phyloP scores from a whole-genome alignment of 169 alveolate genomes.

The Plasmodium cynomolgi region DNA sequence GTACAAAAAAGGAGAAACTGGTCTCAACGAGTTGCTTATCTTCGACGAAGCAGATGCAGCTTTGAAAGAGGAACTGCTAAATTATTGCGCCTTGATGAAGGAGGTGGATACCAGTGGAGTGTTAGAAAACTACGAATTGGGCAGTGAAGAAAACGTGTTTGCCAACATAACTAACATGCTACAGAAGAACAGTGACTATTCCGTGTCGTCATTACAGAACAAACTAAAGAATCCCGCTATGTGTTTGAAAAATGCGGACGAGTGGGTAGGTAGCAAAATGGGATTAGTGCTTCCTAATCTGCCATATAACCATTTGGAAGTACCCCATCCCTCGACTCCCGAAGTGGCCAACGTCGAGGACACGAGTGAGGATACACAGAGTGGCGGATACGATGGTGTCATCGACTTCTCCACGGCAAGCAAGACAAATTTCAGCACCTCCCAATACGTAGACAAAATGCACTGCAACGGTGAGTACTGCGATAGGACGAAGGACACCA shows the following conservation, averaged over 20 bases:
- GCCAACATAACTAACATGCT: background rate
- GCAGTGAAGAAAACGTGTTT: background rate
- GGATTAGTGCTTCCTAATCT: background rate
- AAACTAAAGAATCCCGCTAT: background rate
- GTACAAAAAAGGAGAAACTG: background rate
- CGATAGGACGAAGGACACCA: conserved; percentile 8
- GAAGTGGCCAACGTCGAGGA: background rate
- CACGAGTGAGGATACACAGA: background rate
- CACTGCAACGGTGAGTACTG: conserved; percentile 14
- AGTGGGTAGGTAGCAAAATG: background rate
- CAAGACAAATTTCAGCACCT: background rate
- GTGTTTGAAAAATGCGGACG: background rate
- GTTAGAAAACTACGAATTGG: background rate
- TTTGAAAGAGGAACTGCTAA: background rate
- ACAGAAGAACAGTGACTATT: background rate
- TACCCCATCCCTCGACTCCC: background rate
- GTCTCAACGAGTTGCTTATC: background rate
- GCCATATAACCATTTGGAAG: background rate
- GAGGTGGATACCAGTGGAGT: background rate
- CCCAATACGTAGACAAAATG: background rate
- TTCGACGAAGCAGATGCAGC: background rate
- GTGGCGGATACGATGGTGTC: conserved; percentile 10
- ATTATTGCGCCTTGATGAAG: background rate
- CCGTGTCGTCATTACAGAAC: background rate
- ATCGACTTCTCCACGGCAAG: conserved; percentile 1